Base-by-base conservation (phyloP, 176 grass and related monocot species). In the Musa troglodytarum region DNA sequence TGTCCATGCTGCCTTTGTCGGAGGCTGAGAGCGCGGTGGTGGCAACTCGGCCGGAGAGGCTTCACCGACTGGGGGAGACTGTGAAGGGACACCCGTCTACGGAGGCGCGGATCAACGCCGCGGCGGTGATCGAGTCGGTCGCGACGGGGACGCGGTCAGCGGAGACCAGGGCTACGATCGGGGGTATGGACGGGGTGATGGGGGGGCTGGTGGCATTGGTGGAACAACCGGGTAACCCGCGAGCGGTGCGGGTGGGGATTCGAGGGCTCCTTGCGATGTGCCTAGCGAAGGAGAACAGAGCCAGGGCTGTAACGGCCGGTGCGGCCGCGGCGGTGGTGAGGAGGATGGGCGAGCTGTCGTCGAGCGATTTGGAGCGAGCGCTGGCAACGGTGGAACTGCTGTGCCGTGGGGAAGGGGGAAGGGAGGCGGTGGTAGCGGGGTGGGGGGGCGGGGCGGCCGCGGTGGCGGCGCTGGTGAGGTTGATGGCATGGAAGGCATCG, bases 351-450 rank as follows among this genome's bases (percentile, higher is more conserved):
- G 78, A 53, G 69, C 54, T 78, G 0, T 66, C 61, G 57, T 64
- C 78, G 0, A 82, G 81, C 0, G 90, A 93, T 43, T 61, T 76
- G 0, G 94, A 98, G 86, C 83, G 86, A 22, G 88, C 87, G 9
- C 80, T 92, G 10, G 94, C 90, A 0, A 86, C 90, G n/a, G 67
- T 98, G 65, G 94, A 98, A 83, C 80, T 89, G 15, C 90, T 98
- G 26, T 98, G 90, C 78, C 83, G 94, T 22, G 75, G 78, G 5
- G 94, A 98, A 5, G 94, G 90, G 8, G 90, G 90, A 2, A 80
- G 88, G 52, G 90, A 91, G 25, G 88, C 86, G 3, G 88, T 98
- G 4, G 86, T 93, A 8, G 83, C 67, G 0, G 94, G 90, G 1
- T 82, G 78, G 0, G 84, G 88, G 0, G 90, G 86, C 0, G 85